These are phyloP conservation scores for Ogataea philodendri DNA, from an alignment of 805 yeast species.

Conservation along the genomic window DNA sequence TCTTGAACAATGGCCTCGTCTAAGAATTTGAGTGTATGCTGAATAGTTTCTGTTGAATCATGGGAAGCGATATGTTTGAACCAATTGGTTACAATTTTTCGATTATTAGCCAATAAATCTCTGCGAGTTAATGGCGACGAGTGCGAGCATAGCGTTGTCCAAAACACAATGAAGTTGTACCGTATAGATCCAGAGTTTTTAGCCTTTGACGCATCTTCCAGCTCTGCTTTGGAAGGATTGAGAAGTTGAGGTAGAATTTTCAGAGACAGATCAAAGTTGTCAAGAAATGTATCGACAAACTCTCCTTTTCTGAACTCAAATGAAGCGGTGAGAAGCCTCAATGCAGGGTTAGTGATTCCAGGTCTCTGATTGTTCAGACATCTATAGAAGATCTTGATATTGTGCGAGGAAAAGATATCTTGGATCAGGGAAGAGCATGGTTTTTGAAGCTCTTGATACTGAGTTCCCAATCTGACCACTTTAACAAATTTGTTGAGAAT, in stretches of 20 bases:
- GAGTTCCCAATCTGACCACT: slow-evolving; percentile 30
- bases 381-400: slow-evolving; percentile 65
- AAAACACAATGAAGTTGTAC: slow-evolving; percentile 55
- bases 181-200: slow-evolving; percentile 50
- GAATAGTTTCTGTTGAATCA: slow-evolving; percentile 49
- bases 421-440: slow-evolving; percentile 42
- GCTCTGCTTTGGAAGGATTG: slow-evolving; percentile 48
- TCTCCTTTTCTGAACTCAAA: slow-evolving; percentile 48
- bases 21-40: slow-evolving; percentile 45
- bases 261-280: slow-evolving; percentile 65
- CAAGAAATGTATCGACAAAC: slow-evolving; percentile 55
- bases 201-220: slow-evolving; percentile 38
- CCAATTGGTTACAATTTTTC: slow-evolving; percentile 62
- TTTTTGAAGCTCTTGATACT: slow-evolving; percentile 20
- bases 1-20: slow-evolving; percentile 56
- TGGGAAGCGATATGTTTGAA: slow-evolving; percentile 57
- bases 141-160: slow-evolving; percentile 49
- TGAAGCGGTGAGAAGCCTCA: slow-evolving; percentile 55
- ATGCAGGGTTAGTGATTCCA: slow-evolving; percentile 55
- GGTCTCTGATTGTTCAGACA: slow-evolving; percentile 60
- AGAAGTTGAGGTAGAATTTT: slow-evolving; percentile 61
- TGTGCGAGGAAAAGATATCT: slow-evolving; percentile 49
- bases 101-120: slow-evolving; percentile 55
- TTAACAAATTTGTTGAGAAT: slow-evolving; percentile 43
- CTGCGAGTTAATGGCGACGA: slow-evolving; percentile 59